Conservation (phyloP, 1,284 basidiomycete genomes). For the Papiliotrema terrestris region DNA sequence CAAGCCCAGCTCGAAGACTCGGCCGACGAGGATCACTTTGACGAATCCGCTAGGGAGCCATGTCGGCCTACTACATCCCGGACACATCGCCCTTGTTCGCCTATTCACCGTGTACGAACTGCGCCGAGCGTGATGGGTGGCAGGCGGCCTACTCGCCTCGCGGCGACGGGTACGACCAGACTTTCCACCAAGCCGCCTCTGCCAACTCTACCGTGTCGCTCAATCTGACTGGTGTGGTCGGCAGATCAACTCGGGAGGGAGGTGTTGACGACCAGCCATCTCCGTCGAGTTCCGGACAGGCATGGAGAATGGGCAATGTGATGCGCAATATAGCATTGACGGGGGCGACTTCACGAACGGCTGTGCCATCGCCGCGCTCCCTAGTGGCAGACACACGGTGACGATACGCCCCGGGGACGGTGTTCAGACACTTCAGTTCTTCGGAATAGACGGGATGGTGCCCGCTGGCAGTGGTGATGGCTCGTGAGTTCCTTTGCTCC, state of each 20-base stretch:
- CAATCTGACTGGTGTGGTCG: slow-evolving; percentile 28
- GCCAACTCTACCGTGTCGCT: slow-evolving; percentile 13
- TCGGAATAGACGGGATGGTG: slow-evolving; percentile 19
- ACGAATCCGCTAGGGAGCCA: not conserved
- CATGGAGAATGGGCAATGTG: not conserved
- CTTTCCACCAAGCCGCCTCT: slow-evolving; percentile 19
- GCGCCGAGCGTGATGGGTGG: slow-evolving; percentile 15
- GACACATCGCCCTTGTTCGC: slow-evolving; percentile 32
- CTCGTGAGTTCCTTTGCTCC: not conserved
- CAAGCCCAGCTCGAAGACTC: too few species aligned
- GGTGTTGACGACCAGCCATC: not conserved
- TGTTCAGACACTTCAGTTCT: slow-evolving; percentile 16
- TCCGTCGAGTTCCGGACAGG: not conserved
- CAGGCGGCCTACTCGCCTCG: slow-evolving; percentile 17
- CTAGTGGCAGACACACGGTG: slow-evolving; percentile 21
- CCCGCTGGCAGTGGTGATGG: not conserved
- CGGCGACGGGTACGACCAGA: slow-evolving; percentile 33
- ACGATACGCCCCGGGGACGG: slow-evolving; percentile 8
- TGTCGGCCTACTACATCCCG: slow-evolving; percentile 25
- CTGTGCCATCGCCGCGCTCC: slow-evolving; percentile 9
- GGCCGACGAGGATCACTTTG: too few species aligned
- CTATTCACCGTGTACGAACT: slow-evolving; percentile 16
- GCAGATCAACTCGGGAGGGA: not conserved
- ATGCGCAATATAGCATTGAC: not conserved
- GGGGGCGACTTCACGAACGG: not conserved